Evolutionary conservation across 225 moss, liverwort and hornwort species (phyloP).

Genomic region (Neckera pumila): DNA sequence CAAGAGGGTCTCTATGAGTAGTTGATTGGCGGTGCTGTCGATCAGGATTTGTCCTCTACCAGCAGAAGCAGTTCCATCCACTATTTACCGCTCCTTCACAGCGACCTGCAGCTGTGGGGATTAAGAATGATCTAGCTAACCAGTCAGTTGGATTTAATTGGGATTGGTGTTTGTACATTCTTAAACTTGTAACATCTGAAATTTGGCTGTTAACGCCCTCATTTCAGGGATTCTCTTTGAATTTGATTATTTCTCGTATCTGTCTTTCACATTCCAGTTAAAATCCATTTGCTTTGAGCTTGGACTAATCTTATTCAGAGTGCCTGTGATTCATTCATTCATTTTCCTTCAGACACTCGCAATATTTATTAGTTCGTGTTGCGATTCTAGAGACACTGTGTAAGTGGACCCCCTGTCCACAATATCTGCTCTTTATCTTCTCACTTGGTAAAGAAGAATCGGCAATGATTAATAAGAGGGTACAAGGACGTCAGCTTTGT

Average conservation of each 20-base stretch:
- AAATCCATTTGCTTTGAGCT: not conserved
- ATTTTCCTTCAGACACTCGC: not conserved
- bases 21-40: not conserved
- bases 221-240: not conserved
- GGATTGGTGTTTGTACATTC: not conserved
- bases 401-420: not conserved
- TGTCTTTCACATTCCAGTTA: not conserved
- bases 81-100: not conserved
- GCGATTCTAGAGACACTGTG: not conserved
- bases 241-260: not conserved
- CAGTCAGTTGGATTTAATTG: conserved; percentile 9
- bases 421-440: not conserved
- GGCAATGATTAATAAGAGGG: not conserved
- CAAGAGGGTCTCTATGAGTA: conserved; percentile 94
- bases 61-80: not conserved
- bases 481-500: not conserved
- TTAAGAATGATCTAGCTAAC: conserved; percentile 15
- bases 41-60: not conserved
- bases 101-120: not conserved
- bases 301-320: not conserved
- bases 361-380: not conserved
- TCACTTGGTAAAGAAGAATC: not conserved
- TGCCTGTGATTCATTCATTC: not conserved
- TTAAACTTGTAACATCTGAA: not conserved
- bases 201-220: not conserved